Evolutionary conservation across 257 asterid species (phyloP), one percentile per base, ranked within the genome.

Genomic region (Nicotiana sylvestris): DNA sequence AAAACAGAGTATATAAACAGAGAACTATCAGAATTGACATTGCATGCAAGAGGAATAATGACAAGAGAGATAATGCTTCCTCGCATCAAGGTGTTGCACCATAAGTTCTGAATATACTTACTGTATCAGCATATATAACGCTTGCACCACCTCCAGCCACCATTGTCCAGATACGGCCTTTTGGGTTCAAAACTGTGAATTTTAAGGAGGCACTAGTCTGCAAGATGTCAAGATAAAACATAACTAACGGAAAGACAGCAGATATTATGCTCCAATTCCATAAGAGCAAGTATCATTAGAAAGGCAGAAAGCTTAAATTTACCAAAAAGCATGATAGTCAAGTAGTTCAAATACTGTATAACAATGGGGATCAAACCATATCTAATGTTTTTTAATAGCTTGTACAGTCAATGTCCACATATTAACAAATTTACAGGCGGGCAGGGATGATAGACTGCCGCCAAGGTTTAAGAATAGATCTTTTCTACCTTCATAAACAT

Each of bases 111-210:
- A 43, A 82, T 78, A 65, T 21, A 85, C 98, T 93, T 82, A 92
- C 98, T 10, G 98, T 95, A 89, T 95, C 97, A 12, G 98, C 98
- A 87, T 92, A 95, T 68, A 95, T 95, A 21, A 95, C 98, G 87
- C 98, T 95, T 67, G 98, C 98, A 83, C 98, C 98, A 64, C 98
- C 98, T 78, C 98, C 98, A 83, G 98, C 98, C 51, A 95, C 98
- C 98, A 93, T 95, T 78, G 98, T 95, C 99, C 99, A 95, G 81
- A 95, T 95, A 62, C 99, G 94, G 30, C 98, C 99, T 93, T 95
- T 92, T 21, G 96, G 98, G 85, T 95, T 95, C 91, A 95, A 83
- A 78, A 95, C 98, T 43, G 99, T 95, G 77, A 95, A 95, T 85
- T 95, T 95, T 88, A 95, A 87, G 10, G 99, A 95, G 65, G 99